Evolutionary conservation across 2,329 filamentous ascomycete species (phyloP).

Genomic region (Epichloe uncinata): DNA sequence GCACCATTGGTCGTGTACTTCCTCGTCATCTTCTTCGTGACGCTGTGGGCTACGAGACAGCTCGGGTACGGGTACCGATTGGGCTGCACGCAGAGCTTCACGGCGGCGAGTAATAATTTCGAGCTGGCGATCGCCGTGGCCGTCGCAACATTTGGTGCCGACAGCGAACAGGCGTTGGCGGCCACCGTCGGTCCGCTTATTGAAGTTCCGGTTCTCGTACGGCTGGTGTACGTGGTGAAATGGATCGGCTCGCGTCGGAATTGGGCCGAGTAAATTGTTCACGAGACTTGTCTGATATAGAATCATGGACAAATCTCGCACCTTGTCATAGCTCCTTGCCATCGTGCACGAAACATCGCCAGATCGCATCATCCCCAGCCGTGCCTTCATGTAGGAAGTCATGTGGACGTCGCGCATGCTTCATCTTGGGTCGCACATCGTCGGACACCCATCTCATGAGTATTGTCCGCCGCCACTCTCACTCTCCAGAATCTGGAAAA

Average conservation of each 20-base stretch:
- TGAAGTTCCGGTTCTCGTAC: conserved; percentile 71
- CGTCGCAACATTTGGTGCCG: conserved; percentile 63
- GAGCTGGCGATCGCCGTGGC: conserved; percentile 84
- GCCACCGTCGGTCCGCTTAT: conserved; percentile 75
- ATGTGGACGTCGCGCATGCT: too few relatives aligned
- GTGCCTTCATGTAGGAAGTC: neutral
- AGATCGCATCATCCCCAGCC: neutral
- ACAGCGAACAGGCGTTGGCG: conserved; percentile 70
- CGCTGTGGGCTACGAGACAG: conserved; percentile 46
- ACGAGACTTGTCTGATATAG: neutral
- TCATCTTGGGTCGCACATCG: too few relatives aligned
- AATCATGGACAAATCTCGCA: neutral
- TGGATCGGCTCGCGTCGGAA: conserved; percentile 4
- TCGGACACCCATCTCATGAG: neutral
- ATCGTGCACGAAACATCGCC: too few relatives aligned
- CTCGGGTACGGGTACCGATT: conserved; percentile 64
- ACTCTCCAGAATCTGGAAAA: conserved; percentile 21
- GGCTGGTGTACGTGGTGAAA: conserved; percentile 52
- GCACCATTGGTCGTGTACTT: conserved; percentile 79
- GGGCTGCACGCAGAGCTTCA: conserved; percentile 68
- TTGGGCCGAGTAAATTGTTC: conserved; percentile 1
- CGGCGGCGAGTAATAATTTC: conserved; percentile 86
- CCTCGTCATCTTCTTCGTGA: conserved; percentile 56
- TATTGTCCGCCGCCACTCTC: neutral
- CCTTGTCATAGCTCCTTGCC: too few relatives aligned